A percentile compares a stretch with the other conserved stretches of the same genome.
phyloP scores from a whole-genome alignment of 306 rosid genomes.

The Begonia peltatifolia region DNA sequence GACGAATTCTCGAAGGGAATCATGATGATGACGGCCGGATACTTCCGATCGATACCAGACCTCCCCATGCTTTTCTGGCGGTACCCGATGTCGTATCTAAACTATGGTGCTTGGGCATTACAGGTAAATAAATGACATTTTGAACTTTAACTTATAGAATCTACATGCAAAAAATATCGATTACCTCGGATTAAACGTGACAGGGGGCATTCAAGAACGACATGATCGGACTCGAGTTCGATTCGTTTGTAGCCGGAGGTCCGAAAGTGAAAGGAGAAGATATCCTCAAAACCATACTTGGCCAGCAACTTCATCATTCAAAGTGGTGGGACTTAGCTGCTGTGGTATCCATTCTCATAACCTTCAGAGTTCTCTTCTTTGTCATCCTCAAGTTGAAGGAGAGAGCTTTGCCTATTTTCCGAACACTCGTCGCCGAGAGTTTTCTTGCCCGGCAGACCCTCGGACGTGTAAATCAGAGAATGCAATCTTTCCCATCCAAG shows the following conservation, averaged over 20 bases:
- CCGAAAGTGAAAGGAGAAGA: slow-evolving; percentile 51
- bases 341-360: slow-evolving; percentile 29
- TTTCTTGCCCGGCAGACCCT: slow-evolving; percentile 31
- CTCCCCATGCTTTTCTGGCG: slow-evolving; percentile 79
- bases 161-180: no score
- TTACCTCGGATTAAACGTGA: background rate
- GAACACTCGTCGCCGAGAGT: slow-evolving; percentile 7
- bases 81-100: slow-evolving; percentile 75
- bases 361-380: slow-evolving; percentile 51
- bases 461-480: slow-evolving; percentile 17
- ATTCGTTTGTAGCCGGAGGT: slow-evolving; percentile 7
- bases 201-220: slow-evolving; percentile 92
- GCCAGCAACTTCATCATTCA: slow-evolving; percentile 41
- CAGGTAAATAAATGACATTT: slow-evolving; percentile 29
- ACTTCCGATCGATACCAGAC: slow-evolving; percentile 46
- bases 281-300: slow-evolving; percentile 44
- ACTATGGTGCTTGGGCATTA: slow-evolving; percentile 73
- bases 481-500: slow-evolving; percentile 37
- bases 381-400: slow-evolving; percentile 57
- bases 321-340: slow-evolving; percentile 94
- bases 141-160: no score
- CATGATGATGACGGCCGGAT: slow-evolving; percentile 90
- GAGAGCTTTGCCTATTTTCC: slow-evolving; percentile 38
- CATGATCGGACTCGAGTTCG: slow-evolving; percentile 50
- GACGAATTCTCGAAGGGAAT: slow-evolving; percentile 33